Conservation (phyloP, 768 basidiomycete species). For the Neoboletus magnificus region DNA sequence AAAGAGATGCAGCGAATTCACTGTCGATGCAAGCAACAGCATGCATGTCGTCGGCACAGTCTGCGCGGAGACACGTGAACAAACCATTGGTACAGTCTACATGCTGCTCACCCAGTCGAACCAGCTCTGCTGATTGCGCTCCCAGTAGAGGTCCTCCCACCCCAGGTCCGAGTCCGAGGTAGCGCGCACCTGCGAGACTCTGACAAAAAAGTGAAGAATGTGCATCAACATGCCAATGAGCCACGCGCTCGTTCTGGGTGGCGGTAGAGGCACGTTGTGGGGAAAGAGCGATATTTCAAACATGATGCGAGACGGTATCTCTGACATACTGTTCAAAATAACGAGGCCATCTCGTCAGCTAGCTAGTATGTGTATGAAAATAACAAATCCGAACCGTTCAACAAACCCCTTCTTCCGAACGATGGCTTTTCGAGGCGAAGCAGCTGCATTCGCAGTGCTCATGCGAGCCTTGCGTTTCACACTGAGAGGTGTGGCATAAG, state of each 20-base stretch:
- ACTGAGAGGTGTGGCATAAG: slow-evolving; percentile 61
- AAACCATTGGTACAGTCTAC: slow-evolving; percentile 6
- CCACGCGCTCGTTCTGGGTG: slow-evolving; percentile 61
- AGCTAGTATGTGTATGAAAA: slow-evolving; percentile 2
- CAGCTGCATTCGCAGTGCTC: slow-evolving; percentile 25
- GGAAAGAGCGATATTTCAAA: slow-evolving; percentile 83
- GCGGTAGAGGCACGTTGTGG: slow-evolving; percentile 72
- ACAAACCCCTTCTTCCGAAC: slow-evolving; percentile 61
- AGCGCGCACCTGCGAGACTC: slow-evolving; percentile 53
- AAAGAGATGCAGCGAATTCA: slow-evolving; percentile 66
- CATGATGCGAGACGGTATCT: slow-evolving; percentile 66
- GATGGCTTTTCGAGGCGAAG: slow-evolving; percentile 46
- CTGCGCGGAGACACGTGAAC: slow-evolving; percentile 35
- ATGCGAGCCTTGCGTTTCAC: slow-evolving; percentile 44
- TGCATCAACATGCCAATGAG: slow-evolving; percentile 65
- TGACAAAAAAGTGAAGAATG: slow-evolving; percentile 61
- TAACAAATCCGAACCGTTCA: slow-evolving; percentile 47
- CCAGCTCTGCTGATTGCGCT: slow-evolving; percentile 62
- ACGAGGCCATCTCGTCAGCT: slow-evolving; percentile 15
- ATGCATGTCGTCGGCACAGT: slow-evolving; percentile 61
- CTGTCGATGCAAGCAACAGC: slow-evolving; percentile 49
- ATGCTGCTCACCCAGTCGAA: slow-evolving; percentile 68
- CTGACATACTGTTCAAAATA: slow-evolving; percentile 44
- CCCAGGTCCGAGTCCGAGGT: slow-evolving; percentile 66
- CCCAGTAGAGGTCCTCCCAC: slow-evolving; percentile 77